These are phyloP conservation scores for Podospora didyma DNA, from an alignment of 495 filamentous ascomycete species.

Conservation along the genomic window DNA sequence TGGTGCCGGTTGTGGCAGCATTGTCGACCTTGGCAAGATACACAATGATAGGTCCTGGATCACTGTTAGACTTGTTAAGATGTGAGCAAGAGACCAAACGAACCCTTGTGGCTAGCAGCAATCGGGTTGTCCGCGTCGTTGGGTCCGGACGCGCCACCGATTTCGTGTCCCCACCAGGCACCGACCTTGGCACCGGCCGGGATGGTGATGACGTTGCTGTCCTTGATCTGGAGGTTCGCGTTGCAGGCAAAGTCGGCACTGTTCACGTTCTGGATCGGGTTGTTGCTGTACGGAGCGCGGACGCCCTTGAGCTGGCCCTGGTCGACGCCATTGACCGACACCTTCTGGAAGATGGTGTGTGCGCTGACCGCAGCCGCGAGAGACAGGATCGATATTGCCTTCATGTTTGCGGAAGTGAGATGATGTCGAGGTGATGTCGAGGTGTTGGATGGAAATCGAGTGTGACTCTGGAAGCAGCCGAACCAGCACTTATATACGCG, in stretches of 20 bases:
- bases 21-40: slow-evolving; percentile 54
- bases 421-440: background rate
- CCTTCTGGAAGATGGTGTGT: slow-evolving; percentile 50
- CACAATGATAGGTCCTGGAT: slow-evolving; percentile 44
- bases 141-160: slow-evolving; percentile 42
- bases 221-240: slow-evolving; percentile 27
- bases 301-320: slow-evolving; percentile 35
- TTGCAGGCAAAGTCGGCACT: slow-evolving; percentile 39
- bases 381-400: slow-evolving; percentile 29
- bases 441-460: background rate
- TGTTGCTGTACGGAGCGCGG: slow-evolving; percentile 39
- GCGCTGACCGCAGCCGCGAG: slow-evolving; percentile 32
- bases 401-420: slow-evolving; percentile 31
- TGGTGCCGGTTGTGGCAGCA: slow-evolving; percentile 42
- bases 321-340: slow-evolving; percentile 48
- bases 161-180: slow-evolving; percentile 48
- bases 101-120: slow-evolving; percentile 35
- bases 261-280: slow-evolving; percentile 39
- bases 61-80: slow-evolving; percentile 41
- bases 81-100: slow-evolving; percentile 42
- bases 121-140: slow-evolving; percentile 36
- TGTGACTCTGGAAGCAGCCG: background rate
- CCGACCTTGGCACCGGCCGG: slow-evolving; percentile 43
- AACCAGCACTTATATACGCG: background rate
- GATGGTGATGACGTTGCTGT: slow-evolving; percentile 42